Conservation (phyloP, 768 basidiomycete species). For the Suillus hirtellus region DNA sequence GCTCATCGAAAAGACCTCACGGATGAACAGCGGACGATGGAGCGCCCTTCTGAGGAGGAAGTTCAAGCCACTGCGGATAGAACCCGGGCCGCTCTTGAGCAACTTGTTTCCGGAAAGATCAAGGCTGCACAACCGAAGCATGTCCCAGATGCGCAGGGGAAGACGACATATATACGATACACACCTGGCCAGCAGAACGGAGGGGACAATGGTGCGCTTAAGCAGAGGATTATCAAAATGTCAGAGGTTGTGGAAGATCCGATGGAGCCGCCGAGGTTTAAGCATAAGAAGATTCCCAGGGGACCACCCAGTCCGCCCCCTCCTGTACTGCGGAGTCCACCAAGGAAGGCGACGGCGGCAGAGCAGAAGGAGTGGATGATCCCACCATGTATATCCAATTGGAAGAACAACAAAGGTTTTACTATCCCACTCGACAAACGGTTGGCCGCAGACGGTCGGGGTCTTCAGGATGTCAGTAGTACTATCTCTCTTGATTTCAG, state of each 20-base stretch:
- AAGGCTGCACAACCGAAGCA: slow-evolving; percentile 98
- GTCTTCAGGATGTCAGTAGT: slow-evolving; percentile 87
- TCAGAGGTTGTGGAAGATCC: slow-evolving; percentile 97
- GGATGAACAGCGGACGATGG: slow-evolving; percentile 74
- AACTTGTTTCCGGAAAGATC: slow-evolving; percentile 92
- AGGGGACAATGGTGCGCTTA: slow-evolving; percentile 54
- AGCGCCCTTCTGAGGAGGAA: slow-evolving; percentile 91
- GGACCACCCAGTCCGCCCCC: slow-evolving; percentile 97
- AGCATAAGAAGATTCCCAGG: slow-evolving; percentile 97
- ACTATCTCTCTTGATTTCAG: neutral
- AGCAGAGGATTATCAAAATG: slow-evolving; percentile 99
- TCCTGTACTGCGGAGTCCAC: slow-evolving; percentile 92
- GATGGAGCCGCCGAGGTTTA: slow-evolving; percentile 94
- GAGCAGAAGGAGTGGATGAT: slow-evolving; percentile 99
- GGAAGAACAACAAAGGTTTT: slow-evolving; percentile 99
- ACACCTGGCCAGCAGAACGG: slow-evolving; percentile 90
- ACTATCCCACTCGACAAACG: slow-evolving; percentile 98
- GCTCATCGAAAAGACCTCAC: slow-evolving; percentile 84
- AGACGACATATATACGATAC: slow-evolving; percentile 91
- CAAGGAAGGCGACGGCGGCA: slow-evolving; percentile 91
- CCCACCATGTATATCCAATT: slow-evolving; percentile 98
- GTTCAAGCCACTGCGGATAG: slow-evolving; percentile 89
- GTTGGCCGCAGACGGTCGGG: slow-evolving; percentile 96
- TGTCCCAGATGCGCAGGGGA: slow-evolving; percentile 81
- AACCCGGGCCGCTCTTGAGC: slow-evolving; percentile 89